Percentiles rank a stretch among this genome's conserved stretches.
Evolutionary conservation across 371 early-diverging fungal species (phyloP).

Genomic region (Mucor indicus): DNA sequence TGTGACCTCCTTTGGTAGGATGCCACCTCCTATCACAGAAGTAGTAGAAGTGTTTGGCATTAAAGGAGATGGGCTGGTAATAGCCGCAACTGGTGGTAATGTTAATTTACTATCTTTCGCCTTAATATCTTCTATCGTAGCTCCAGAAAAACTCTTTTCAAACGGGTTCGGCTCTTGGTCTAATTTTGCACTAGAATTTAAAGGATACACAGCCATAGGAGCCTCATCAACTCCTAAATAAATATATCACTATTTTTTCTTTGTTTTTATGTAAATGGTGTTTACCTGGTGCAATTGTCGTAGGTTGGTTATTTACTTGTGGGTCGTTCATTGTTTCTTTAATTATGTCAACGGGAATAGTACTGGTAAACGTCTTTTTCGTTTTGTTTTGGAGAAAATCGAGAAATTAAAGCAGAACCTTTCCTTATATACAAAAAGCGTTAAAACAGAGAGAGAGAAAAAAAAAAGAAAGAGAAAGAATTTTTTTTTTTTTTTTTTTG

Average conservation of each 20-base stretch:
- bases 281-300: constrained; percentile 4
- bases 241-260: background rate
- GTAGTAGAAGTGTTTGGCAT: background rate
- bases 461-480: no score
- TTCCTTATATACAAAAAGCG: no score
- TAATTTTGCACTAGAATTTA: constrained; percentile 57
- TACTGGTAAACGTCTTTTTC: no score
- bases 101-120: constrained; percentile 25
- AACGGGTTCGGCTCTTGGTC: constrained; percentile 87
- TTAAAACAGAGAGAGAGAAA: no score
- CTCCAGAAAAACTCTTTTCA: constrained; percentile 75
- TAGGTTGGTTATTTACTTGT: no score
- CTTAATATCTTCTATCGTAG: constrained; percentile 14
- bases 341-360: no score
- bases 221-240: constrained; percentile 13
- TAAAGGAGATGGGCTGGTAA: constrained; percentile 40
- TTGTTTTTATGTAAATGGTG: no score
- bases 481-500: no score
- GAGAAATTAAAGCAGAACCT: no score
- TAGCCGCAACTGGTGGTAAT: constrained; percentile 42
- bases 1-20: constrained; percentile 43
- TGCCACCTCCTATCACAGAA: constrained; percentile 36
- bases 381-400: no score
- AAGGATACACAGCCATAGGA: constrained; percentile 37
- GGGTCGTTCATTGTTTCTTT: no score